Conservation (phyloP, 306 rosid genomes). For the Carpinus fangiana region DNA sequence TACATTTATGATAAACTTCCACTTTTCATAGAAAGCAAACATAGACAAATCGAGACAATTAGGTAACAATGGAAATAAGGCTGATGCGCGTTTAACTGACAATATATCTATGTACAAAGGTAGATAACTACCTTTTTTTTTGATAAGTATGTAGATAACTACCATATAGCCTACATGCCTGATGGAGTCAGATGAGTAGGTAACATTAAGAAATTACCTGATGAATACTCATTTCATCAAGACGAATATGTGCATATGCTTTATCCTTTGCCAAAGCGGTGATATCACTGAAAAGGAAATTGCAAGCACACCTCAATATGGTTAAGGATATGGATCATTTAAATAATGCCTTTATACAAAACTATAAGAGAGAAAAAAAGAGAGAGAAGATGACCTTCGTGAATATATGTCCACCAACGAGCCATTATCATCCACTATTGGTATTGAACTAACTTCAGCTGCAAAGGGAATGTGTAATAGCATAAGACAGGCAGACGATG, state of each 20-base stretch:
- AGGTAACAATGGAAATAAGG: too few species aligned
- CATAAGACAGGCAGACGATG: constrained; percentile 26
- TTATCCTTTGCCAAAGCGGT: constrained; percentile 89
- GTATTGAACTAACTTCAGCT: constrained; percentile 84
- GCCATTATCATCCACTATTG: constrained; percentile 73
- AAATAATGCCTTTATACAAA: constrained; percentile 5
- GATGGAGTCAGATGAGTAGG: not conserved
- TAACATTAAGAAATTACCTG: constrained; percentile 52
- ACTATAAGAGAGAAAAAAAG: not conserved
- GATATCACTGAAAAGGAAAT: constrained; percentile 62
- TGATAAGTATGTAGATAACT: not conserved
- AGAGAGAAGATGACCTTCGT: constrained; percentile 52
- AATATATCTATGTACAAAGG: not conserved
- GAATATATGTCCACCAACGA: constrained; percentile 81
- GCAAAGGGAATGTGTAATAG: constrained; percentile 39
- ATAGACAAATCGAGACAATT: too few species aligned
- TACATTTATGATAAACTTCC: too few species aligned
- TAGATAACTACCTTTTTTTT: not conserved
- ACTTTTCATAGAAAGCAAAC: too few species aligned
- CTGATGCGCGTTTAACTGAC: not conserved
- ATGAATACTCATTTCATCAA: constrained; percentile 64
- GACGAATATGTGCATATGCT: constrained; percentile 69
- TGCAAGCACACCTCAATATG: constrained; percentile 16
- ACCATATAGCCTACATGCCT: not conserved
- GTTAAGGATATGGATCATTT: constrained; percentile 11